phyloP scores from a whole-genome alignment of 192 early-diverging fungal genomes.

The Entomortierella lignicola region DNA sequence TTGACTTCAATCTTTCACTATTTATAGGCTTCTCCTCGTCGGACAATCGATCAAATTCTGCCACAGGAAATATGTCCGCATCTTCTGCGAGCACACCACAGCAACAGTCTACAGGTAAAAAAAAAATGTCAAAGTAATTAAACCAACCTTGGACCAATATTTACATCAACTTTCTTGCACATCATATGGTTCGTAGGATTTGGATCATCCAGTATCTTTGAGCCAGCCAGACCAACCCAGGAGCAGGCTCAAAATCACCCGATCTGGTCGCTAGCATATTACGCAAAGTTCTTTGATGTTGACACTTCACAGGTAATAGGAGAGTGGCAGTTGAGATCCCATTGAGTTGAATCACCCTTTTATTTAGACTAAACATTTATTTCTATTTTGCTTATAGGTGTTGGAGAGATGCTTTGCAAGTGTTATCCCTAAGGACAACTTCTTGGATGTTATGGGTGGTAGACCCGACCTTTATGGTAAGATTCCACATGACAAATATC shows the following conservation, averaged over 20 bases:
- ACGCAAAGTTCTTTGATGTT: slow-evolving; percentile 92
- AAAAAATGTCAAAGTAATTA: too few species aligned
- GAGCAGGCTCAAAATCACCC: slow-evolving; percentile 58
- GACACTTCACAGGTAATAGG: slow-evolving; percentile 81
- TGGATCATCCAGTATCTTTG: slow-evolving; percentile 25
- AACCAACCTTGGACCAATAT: not conserved
- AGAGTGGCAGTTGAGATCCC: too few species aligned
- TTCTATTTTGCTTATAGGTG: slow-evolving; percentile 59
- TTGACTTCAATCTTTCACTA: not conserved
- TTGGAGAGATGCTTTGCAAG: slow-evolving; percentile 76
- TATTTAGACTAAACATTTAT: not conserved
- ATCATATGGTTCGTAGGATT: slow-evolving; percentile 13
- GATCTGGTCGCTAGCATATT: slow-evolving; percentile 93
- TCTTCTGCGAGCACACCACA: slow-evolving; percentile 30
- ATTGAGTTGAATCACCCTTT: too few species aligned
- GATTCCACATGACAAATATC: not conserved
- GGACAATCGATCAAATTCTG: slow-evolving; percentile 12
- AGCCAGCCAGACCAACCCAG: slow-evolving; percentile 7
- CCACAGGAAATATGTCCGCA: slow-evolving; percentile 37
- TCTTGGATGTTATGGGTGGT: slow-evolving; percentile 79
- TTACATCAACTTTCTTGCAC: not conserved
- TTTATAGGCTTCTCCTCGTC: slow-evolving; percentile 32
- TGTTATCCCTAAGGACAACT: slow-evolving; percentile 79
- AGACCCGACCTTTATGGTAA: slow-evolving; percentile 96
- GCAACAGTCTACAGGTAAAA: slow-evolving; percentile 32